A percentile compares a stretch with the other conserved stretches of the same genome.
phyloP scores from a whole-genome alignment of 2,329 filamentous ascomycete species.

The Penicillium sp. region DNA sequence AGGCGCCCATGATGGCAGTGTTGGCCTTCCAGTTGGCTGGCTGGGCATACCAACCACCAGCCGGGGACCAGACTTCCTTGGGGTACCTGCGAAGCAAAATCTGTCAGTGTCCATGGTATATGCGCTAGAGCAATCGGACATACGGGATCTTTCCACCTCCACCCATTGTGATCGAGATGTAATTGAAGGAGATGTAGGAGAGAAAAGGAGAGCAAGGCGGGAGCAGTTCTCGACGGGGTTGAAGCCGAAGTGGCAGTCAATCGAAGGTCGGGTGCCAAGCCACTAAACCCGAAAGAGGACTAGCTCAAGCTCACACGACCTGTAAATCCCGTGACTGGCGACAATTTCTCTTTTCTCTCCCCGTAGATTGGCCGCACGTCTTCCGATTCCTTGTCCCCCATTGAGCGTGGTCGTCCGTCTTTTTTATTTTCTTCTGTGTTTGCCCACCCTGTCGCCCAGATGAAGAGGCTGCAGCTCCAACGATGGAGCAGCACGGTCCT shows the following conservation, averaged over 20 bases:
- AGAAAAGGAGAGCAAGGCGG: constrained; percentile 23
- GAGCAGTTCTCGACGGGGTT: constrained; percentile 24
- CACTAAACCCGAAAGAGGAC: constrained; percentile 20
- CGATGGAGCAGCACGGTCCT: constrained; percentile 53
- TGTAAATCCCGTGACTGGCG: constrained; percentile 37
- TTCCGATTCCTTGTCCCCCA: constrained; percentile 16
- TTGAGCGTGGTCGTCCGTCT: constrained; percentile 14
- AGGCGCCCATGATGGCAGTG: constrained; percentile 71
- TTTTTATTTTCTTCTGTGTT: constrained; percentile 13
- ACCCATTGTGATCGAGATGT: constrained; percentile 53
- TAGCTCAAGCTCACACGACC: constrained; percentile 38
- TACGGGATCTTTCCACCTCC: constrained; percentile 77
- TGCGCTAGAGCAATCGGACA: constrained; percentile 44
- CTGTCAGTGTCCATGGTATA: constrained; percentile 21
- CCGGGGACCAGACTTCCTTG: constrained; percentile 98
- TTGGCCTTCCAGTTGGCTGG: constrained; percentile 94
- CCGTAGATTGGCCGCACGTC: constrained; percentile 20
- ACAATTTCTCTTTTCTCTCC: constrained; percentile 41
- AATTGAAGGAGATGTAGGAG: constrained; percentile 23
- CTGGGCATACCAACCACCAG: constrained; percentile 96
- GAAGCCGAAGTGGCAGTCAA: constrained; percentile 34
- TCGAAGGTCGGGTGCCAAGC: constrained; percentile 31
- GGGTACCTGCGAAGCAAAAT: constrained; percentile 65
- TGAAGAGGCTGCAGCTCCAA: constrained; percentile 53
- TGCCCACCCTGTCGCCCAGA: constrained; percentile 33